Evolutionary conservation across 352 stramenopile genomes (phyloP), one percentile per base, ranked within the genome.

Genomic region (Salisapilia sapeloensis): DNA sequence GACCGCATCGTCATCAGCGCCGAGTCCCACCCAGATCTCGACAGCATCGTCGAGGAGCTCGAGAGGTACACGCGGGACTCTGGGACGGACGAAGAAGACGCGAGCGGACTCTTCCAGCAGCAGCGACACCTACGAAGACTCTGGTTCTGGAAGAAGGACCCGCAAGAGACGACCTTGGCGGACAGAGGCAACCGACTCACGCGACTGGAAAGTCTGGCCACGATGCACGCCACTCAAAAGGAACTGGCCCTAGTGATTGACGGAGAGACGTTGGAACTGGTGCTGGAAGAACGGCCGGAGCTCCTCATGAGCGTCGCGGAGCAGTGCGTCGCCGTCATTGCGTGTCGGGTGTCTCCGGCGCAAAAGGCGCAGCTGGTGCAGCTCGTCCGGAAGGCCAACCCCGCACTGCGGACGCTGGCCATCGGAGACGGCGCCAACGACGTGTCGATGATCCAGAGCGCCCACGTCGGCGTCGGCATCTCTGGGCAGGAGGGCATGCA

Each of bases 381-480:
- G 0, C 44, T 97, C 1, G 87, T 97, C 19, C 90, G 90, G 15
- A 57, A 85, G n/a, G 77, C 89, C 33, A 86, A 90, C 23, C 66
- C 71, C 0, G 56, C 61, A 12, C 55, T 84, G 2, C 67, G 75
- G 20, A 95, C 84, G 12, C 50, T 96, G 1, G 74, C 81, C 11
- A 96, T 96, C 31, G 87, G 92, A 17, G 92, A 97, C 39, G 92
- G 92, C 18, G 92, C 91, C 0, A 97, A 97, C 44, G 92, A 97
- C 46, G 92, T 97, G 0, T 84, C 76, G 14, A 97, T 97, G 92
- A 96, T 97, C 38, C 82, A 96, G 52, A 60, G 61, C 3, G 86
- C 81, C 2, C 78, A 96, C 44, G 77, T 97, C 4, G 87, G 86
- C 29, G 75, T 97, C 17, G 89, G 87, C 7, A 96, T 97, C 28